Evolutionary conservation across 2,329 filamentous ascomycete genomes (phyloP).

Genomic region (Polychaeton citri): DNA sequence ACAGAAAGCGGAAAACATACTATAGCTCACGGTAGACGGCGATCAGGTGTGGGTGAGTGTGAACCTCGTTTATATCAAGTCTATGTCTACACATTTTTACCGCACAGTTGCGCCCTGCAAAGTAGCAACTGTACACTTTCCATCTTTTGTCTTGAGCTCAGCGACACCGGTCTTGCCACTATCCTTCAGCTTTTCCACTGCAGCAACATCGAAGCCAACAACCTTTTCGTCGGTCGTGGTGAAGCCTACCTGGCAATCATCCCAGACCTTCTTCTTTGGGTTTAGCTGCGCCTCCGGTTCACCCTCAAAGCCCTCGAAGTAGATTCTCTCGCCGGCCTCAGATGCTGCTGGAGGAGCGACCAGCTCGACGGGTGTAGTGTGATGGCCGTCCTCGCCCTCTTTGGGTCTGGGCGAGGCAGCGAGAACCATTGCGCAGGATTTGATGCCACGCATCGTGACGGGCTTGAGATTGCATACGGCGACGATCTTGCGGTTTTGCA

Average conservation of each 20-base stretch:
- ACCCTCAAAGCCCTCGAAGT: constrained; percentile 87
- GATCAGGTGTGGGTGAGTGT: background rate
- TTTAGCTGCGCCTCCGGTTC: constrained; percentile 89
- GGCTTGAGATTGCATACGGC: constrained; percentile 97
- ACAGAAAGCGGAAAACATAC: too few species aligned
- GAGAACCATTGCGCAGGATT: constrained; percentile 77
- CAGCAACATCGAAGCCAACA: constrained; percentile 73
- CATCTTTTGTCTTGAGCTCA: constrained; percentile 63
- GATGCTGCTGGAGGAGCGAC: constrained; percentile 68
- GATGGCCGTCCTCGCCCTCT: constrained; percentile 72
- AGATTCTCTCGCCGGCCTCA: constrained; percentile 74
- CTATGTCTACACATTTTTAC: too few species aligned
- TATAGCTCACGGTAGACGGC: too few species aligned
- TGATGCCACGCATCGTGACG: constrained; percentile 92
- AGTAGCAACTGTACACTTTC: constrained; percentile 69
- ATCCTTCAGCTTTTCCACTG: constrained; percentile 61
- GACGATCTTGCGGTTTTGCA: constrained; percentile 92
- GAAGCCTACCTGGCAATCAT: constrained; percentile 91
- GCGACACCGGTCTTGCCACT: constrained; percentile 42
- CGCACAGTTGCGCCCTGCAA: constrained; percentile 71
- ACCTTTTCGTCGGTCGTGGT: constrained; percentile 70
- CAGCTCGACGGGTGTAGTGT: constrained; percentile 84
- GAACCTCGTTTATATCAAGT: too few species aligned
- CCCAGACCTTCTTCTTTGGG: constrained; percentile 99
- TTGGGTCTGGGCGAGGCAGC: constrained; percentile 76